Conservation (phyloP, 140 eudicot genomes). For the Oenanthe javanica region DNA sequence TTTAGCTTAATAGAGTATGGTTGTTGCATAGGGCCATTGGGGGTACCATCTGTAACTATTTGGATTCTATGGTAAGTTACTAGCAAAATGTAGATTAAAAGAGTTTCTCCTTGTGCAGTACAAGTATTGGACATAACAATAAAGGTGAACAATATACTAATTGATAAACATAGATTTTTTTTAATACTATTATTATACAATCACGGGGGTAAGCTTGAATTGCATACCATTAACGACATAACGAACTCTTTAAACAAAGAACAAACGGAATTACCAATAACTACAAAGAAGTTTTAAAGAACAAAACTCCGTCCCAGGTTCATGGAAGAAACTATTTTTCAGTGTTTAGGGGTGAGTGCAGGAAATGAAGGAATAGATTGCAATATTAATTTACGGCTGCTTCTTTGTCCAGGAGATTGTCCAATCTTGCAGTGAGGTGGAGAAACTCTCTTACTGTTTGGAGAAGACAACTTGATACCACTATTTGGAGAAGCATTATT, state of each 20-base stretch:
- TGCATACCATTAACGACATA: conserved; percentile 7
- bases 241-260: not conserved
- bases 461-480: conserved; percentile 63
- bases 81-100: not conserved
- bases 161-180: not conserved
- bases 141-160: not conserved
- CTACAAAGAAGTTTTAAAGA: conserved; percentile 8
- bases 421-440: conserved; percentile 58
- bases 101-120: not conserved
- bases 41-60: not conserved
- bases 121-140: not conserved
- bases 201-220: not conserved
- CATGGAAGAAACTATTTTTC: conserved; percentile 13
- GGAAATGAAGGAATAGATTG: conserved; percentile 95
- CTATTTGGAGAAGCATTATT: conserved; percentile 43
- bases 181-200: conserved; percentile 10
- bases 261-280: not conserved
- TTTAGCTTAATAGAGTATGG: not conserved
- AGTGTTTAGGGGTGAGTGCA: conserved; percentile 66
- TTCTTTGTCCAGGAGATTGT: conserved; percentile 47
- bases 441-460: conserved; percentile 80
- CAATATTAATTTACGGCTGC: conserved; percentile 80
- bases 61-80: not conserved
- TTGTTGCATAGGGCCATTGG: not conserved
- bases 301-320: not conserved